Evolutionary conservation across 2,329 filamentous ascomycete genomes (phyloP).

Genomic region (Pyrenophora teres): DNA sequence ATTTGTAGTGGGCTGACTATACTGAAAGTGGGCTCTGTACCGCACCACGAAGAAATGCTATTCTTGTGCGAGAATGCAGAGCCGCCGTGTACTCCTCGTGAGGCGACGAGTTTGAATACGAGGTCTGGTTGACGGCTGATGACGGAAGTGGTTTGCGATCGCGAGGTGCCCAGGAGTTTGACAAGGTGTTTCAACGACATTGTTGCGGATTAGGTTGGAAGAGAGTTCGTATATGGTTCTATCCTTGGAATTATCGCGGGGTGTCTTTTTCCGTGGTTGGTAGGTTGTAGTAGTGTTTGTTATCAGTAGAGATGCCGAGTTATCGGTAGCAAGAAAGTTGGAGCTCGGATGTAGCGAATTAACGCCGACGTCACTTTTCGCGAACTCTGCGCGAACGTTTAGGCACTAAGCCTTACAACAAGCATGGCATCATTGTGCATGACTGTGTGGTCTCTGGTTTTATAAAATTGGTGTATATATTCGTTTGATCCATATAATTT

Average conservation of each 20-base stretch:
- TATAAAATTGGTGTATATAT: too few species aligned
- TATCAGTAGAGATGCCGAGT: neutral
- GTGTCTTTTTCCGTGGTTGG: too few species aligned
- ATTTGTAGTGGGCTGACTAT: too few species aligned
- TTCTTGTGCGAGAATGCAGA: too few species aligned
- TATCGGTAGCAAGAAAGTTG: conserved; percentile 10
- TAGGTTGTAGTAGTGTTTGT: too few species aligned
- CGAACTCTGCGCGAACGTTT: conserved; percentile 7
- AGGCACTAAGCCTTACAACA: conserved; percentile 11
- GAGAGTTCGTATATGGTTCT: too few species aligned
- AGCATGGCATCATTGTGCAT: neutral
- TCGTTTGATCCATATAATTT: neutral
- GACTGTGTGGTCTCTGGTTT: too few species aligned
- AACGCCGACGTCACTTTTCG: conserved; percentile 30
- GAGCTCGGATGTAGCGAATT: conserved; percentile 25
- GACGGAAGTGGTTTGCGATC: conserved; percentile 14
- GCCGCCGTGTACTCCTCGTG: neutral
- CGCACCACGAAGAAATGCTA: too few species aligned
- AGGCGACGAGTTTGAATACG: neutral
- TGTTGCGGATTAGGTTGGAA: neutral
- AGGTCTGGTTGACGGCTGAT: conserved; percentile 2
- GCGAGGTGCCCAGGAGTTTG: conserved; percentile 17
- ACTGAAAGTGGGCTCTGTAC: too few species aligned
- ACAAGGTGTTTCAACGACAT: conserved; percentile 30
- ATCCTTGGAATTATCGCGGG: too few species aligned